phyloP scores from a whole-genome alignment of 495 filamentous ascomycete genomes.

The Aspergillus conjunctus region DNA sequence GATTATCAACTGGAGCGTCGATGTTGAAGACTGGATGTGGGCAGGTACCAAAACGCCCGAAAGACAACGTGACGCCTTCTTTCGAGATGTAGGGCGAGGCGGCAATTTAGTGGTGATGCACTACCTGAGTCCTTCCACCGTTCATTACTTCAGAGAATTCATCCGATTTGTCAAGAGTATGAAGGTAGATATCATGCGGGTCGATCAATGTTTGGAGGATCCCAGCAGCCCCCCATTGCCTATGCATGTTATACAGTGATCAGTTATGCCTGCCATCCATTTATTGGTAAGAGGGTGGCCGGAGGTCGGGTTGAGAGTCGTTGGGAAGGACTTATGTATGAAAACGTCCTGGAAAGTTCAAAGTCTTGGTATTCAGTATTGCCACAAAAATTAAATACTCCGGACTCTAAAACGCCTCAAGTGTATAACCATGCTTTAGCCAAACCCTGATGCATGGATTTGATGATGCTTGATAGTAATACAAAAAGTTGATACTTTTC shows the following conservation, averaged over 20 bases:
- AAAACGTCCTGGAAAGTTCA: too few relatives aligned
- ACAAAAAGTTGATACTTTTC: slow-evolving; percentile 10
- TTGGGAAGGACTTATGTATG: too few relatives aligned
- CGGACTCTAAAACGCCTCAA: slow-evolving; percentile 1
- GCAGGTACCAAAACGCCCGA: slow-evolving; percentile 64
- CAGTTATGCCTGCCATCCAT: neutral
- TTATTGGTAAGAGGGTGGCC: neutral
- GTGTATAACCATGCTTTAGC: slow-evolving; percentile 11
- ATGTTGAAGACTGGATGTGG: slow-evolving; percentile 81
- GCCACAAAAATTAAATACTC: neutral
- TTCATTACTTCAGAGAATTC: slow-evolving; percentile 66
- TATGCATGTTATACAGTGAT: neutral
- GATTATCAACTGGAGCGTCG: slow-evolving; percentile 74
- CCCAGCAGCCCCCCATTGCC: slow-evolving; percentile 48
- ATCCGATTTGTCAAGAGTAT: slow-evolving; percentile 67
- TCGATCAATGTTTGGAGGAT: slow-evolving; percentile 79
- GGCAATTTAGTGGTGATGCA: slow-evolving; percentile 79
- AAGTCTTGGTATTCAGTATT: neutral
- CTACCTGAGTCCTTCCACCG: slow-evolving; percentile 69
- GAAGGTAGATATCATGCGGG: slow-evolving; percentile 71
- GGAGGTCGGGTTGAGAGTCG: too few relatives aligned
- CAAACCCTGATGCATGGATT: slow-evolving; percentile 8
- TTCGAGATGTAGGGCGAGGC: slow-evolving; percentile 62
- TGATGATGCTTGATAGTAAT: slow-evolving; percentile 15
- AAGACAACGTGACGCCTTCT: slow-evolving; percentile 75